These are phyloP conservation scores for Ramularia collo-cygni DNA, from an alignment of 2,329 filamentous ascomycete species.

Conservation along the genomic window DNA sequence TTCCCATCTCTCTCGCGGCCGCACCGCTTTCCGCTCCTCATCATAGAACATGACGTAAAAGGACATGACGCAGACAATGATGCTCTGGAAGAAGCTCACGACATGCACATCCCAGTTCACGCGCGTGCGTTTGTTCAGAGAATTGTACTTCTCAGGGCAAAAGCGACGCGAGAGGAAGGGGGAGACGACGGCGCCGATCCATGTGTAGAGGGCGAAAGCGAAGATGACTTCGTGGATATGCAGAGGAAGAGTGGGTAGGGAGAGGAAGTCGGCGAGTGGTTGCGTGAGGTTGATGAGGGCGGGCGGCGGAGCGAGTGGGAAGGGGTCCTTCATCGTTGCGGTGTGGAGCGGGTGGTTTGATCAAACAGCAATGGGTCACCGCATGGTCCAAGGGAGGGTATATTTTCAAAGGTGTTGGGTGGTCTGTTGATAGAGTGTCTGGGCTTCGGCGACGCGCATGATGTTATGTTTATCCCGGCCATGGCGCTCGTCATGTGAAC, in stretches of 20 bases:
- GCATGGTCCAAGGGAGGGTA: constrained; percentile 7
- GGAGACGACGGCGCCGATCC: constrained; percentile 60
- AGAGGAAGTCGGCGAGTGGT: constrained; percentile 57
- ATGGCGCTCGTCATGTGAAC: no score
- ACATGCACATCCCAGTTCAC: constrained; percentile 84
- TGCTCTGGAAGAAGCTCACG: constrained; percentile 73
- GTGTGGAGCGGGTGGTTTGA: constrained; percentile 2
- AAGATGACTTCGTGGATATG: constrained; percentile 72
- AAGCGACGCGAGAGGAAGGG: constrained; percentile 58
- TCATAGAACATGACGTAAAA: constrained; percentile 66
- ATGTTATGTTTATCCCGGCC: no score
- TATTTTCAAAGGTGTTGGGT: not conserved
- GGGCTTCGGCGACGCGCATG: no score
- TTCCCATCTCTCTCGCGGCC: constrained; percentile 52
- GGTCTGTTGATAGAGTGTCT: not conserved
- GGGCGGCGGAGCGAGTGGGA: constrained; percentile 55
- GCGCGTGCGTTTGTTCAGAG: constrained; percentile 55
- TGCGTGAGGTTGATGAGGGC: constrained; percentile 50
- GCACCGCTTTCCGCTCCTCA: constrained; percentile 51
- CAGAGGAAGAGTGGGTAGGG: constrained; percentile 60
- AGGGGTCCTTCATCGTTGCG: constrained; percentile 62
- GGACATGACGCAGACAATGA: constrained; percentile 64
- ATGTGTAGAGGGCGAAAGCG: constrained; percentile 61
- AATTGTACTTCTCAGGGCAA: constrained; percentile 57
- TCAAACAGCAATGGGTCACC: constrained; percentile 5